A percentile compares a stretch with the other conserved stretches of the same genome.
These are phyloP conservation scores for Brassica hybrid DNA, from an alignment of 441 rosid species.

Conservation along the genomic window DNA sequence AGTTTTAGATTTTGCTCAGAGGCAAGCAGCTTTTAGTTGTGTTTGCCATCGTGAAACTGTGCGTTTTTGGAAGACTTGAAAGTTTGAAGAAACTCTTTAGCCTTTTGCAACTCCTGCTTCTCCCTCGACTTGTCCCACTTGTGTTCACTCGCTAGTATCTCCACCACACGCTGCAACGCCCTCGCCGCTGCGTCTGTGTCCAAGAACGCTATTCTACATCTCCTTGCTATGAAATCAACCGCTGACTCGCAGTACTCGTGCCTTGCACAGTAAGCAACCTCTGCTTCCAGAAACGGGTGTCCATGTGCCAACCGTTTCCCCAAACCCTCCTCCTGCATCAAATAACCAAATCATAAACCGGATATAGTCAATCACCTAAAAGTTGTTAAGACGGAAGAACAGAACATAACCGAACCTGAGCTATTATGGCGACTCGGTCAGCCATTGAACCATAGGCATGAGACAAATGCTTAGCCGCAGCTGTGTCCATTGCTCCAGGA, in stretches of 20 bases:
- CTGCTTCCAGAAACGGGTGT: conserved; percentile 88
- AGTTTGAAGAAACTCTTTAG: conserved; percentile 71
- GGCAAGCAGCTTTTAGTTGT: conserved; percentile 36
- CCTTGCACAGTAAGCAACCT: conserved; percentile 78
- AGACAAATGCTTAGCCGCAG: conserved; percentile 85
- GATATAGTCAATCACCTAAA: not conserved
- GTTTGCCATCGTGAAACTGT: conserved; percentile 90
- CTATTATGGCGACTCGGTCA: conserved; percentile 79
- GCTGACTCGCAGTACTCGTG: conserved; percentile 92
- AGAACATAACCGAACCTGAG: conserved; percentile 69
- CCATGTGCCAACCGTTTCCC: conserved; percentile 71
- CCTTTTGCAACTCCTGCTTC: conserved; percentile 69
- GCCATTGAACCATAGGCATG: conserved; percentile 92
- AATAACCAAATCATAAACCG: not conserved
- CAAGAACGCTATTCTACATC: conserved; percentile 92
- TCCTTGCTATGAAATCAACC: conserved; percentile 88
- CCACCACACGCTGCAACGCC: conserved; percentile 77
- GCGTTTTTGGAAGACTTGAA: conserved; percentile 94
- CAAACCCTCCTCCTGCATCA: conserved; percentile 64
- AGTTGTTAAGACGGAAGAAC: not conserved
- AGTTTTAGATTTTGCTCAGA: not conserved
- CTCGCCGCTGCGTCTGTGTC: conserved; percentile 92
- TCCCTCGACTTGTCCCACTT: conserved; percentile 76
- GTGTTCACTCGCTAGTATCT: conserved; percentile 75
- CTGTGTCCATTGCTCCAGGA: conserved; percentile 89